Percentiles rank a stretch among this genome's conserved stretches.
Conservation (phyloP, 257 asterid genomes). For the Solanum appendiculatum region DNA sequence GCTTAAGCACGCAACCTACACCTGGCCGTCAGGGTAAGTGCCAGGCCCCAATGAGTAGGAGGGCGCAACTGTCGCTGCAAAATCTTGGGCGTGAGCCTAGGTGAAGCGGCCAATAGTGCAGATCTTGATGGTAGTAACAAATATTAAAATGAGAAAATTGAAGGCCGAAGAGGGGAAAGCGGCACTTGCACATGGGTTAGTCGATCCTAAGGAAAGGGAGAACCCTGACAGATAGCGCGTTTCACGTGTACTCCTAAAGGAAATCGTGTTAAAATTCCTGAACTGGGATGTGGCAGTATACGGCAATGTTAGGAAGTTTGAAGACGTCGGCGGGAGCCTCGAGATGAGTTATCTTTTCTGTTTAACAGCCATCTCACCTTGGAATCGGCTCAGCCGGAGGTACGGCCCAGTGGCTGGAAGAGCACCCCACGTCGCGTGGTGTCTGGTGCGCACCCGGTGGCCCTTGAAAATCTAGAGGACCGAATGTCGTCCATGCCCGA, state of each 20-base stretch:
- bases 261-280: no score
- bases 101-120: not conserved
- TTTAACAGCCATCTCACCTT: not conserved
- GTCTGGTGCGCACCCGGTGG: no score
- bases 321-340: no score
- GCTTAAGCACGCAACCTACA: not conserved
- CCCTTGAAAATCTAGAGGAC: no score
- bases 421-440: no score
- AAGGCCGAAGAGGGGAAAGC: not conserved
- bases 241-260: fast-evolving
- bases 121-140: not conserved
- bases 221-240: fast-evolving
- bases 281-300: fast-evolving
- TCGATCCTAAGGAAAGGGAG: no score
- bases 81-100: not conserved
- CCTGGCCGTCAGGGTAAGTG: no score
- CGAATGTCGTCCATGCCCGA: no score
- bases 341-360: not conserved
- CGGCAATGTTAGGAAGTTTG: no score
- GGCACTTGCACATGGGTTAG: not conserved
- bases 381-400: no score
- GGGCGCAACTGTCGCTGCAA: fast-evolving
- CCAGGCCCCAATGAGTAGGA: no score
- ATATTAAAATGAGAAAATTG: not conserved
- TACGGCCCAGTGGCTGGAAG: no score